phyloP scores from a whole-genome alignment of 371 early-diverging fungal genomes.

The Mucor lusitanicus region DNA sequence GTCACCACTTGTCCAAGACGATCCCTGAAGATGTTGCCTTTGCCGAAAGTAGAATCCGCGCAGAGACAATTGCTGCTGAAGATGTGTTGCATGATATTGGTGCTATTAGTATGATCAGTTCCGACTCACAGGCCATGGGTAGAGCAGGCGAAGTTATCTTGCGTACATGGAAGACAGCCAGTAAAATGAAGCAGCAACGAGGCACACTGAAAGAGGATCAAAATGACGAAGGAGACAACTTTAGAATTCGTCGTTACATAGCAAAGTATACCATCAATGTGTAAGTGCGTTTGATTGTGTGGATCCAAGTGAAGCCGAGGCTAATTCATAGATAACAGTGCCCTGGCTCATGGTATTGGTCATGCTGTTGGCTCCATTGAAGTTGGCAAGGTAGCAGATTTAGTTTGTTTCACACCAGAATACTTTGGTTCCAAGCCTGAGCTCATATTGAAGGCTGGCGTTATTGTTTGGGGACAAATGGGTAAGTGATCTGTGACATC shows the following conservation, averaged over 20 bases:
- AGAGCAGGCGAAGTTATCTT: slow-evolving; percentile 89
- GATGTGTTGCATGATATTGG: slow-evolving; percentile 92
- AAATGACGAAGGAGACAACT: slow-evolving; percentile 67
- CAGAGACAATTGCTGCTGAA: slow-evolving; percentile 95
- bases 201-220: slow-evolving; percentile 63
- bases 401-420: slow-evolving; percentile 82
- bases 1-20: slow-evolving; percentile 89
- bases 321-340: slow-evolving; percentile 28
- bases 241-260: slow-evolving; percentile 82
- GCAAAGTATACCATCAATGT: slow-evolving; percentile 97
- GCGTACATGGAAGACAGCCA: slow-evolving; percentile 93
- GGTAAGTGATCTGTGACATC: slow-evolving; percentile 30
- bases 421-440: slow-evolving; percentile 90
- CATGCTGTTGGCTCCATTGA: slow-evolving; percentile 92
- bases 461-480: slow-evolving; percentile 80
- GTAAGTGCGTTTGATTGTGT: slow-evolving; percentile 14
- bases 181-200: slow-evolving; percentile 87
- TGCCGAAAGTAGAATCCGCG: slow-evolving; percentile 93
- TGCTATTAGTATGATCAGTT: slow-evolving; percentile 89
- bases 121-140: slow-evolving; percentile 95
- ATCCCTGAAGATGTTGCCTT: slow-evolving; percentile 95
- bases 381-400: slow-evolving; percentile 89
- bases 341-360: slow-evolving; percentile 85
- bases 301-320: not conserved
- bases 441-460: slow-evolving; percentile 84